Evolutionary conservation across 2,329 filamentous ascomycete genomes (phyloP).

Genomic region (Myriosclerotinia scirpicola): DNA sequence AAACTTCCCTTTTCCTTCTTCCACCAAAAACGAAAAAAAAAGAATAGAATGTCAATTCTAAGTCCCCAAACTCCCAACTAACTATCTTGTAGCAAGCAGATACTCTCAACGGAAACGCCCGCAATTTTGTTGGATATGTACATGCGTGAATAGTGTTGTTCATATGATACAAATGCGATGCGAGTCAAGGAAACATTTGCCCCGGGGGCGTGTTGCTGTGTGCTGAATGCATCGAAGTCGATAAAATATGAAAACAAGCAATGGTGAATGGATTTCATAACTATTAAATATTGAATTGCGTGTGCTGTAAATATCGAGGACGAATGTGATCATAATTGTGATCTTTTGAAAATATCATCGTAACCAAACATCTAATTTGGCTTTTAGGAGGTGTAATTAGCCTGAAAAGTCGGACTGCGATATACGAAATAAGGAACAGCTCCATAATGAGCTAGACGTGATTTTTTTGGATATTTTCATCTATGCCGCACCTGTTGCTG

Average conservation of each 20-base stretch:
- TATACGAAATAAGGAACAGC: not conserved
- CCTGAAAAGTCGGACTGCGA: not conserved
- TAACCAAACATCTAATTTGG: not conserved
- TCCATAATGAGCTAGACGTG: not conserved
- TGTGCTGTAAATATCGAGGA: not conserved
- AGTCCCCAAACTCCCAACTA: not conserved
- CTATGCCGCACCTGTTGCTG: constrained; percentile 4
- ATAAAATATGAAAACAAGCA: not conserved
- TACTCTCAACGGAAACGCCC: not conserved
- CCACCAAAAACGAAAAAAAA: not conserved
- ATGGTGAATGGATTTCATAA: not conserved
- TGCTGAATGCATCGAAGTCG: not conserved
- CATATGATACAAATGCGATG: constrained; percentile 3
- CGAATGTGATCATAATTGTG: not conserved
- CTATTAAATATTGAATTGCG: constrained; percentile 14
- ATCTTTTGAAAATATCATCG: not conserved
- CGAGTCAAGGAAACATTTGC: not conserved
- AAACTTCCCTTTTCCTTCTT: not conserved
- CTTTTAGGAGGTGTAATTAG: not conserved
- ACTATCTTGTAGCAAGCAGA: not conserved
- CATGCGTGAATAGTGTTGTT: constrained; percentile 8
- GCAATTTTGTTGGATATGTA: constrained; percentile 4
- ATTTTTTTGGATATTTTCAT: not conserved
- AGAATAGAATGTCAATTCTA: not conserved
- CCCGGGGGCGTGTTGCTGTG: not conserved